phyloP scores from a whole-genome alignment of 2,329 filamentous ascomycete genomes.

The Dryadomyces quercus-mongolicae region DNA sequence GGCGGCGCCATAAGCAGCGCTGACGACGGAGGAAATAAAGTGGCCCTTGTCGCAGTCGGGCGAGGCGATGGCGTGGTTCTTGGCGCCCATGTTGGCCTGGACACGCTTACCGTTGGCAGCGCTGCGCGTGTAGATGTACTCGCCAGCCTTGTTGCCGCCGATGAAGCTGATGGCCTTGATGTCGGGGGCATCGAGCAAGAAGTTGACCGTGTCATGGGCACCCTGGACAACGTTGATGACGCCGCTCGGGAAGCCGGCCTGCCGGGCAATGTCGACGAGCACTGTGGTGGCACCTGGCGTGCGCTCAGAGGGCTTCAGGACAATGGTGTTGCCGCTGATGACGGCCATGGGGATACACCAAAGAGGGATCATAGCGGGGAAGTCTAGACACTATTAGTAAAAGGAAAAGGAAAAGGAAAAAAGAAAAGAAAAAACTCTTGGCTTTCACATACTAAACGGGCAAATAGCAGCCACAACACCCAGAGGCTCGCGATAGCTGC shows the following conservation, averaged over 20 bases:
- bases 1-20: constrained; percentile 73
- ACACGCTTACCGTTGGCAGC: constrained; percentile 79
- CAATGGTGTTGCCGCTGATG: constrained; percentile 69
- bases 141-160: constrained; percentile 74
- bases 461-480: constrained; percentile 74
- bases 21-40: constrained; percentile 69
- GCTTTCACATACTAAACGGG: constrained; percentile 58
- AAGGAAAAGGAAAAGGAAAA: neutral
- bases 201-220: constrained; percentile 70
- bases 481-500: constrained; percentile 68
- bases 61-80: constrained; percentile 76
- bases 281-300: constrained; percentile 79
- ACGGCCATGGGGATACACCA: constrained; percentile 80
- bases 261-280: constrained; percentile 63
- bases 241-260: constrained; percentile 70
- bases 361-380: constrained; percentile 81
- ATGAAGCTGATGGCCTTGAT: constrained; percentile 84
- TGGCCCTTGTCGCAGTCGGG: constrained; percentile 85
- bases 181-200: constrained; percentile 69
- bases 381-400: too few relatives aligned
- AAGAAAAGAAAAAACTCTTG: neutral
- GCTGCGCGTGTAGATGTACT: constrained; percentile 70
- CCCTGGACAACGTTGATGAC: constrained; percentile 76
- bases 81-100: constrained; percentile 76
- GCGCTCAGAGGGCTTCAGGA: constrained; percentile 76